Evolutionary conservation across 352 stramenopile genomes (phyloP), one percentile per base, ranked within the genome.

Genomic region (Phytopythium mirpurense): DNA sequence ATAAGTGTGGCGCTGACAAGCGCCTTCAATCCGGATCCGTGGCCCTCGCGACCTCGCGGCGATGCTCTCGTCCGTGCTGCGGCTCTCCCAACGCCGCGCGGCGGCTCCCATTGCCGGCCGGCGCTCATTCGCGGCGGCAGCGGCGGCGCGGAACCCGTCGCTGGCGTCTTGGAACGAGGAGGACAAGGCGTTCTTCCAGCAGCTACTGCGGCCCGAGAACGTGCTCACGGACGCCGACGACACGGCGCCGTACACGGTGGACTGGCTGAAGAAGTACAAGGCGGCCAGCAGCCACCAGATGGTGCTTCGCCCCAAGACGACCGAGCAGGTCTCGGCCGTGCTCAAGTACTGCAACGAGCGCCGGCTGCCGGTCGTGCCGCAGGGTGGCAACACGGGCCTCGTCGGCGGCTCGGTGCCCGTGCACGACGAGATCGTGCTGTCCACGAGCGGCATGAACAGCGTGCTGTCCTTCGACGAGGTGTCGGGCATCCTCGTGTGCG

Each of bases 301-400:
- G 55, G 90, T 96, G 56, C 70, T 96, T n/a, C 83, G 84, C 31
- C 91, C 91, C 37, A 78, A 86, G 56, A 95, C 74, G 9, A 96
- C 87, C 1, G 76, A 90, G 38, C 70, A 98, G 52, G 84, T 98
- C 32, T 86, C 83, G 1, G 63, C 69, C 18, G 78, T 99, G 23
- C 74, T 99, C 35, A 70, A 78, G 58, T 96, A 98, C 69, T 99
- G 96, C 69, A 82, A 97, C 65, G 64, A 91, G 27, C 71, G 86
- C 38, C 62, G 70, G 9, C 67, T 99, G 29, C 65, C 88, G 0
- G 81, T 99, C 11, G 93, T 98, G 19, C 91, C 96, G 6, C 96
- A 99, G 65, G 95, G 90, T 52, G 97, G 97, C 44, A 99, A 99
- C 70, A 99, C 97, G 23, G 91, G 95, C 1, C 78, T 99, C n/a